A percentile compares a stretch with the other conserved stretches of the same genome.
phyloP scores from a whole-genome alignment of 352 stramenopile genomes.

The Phytophthora boehmeriae region DNA sequence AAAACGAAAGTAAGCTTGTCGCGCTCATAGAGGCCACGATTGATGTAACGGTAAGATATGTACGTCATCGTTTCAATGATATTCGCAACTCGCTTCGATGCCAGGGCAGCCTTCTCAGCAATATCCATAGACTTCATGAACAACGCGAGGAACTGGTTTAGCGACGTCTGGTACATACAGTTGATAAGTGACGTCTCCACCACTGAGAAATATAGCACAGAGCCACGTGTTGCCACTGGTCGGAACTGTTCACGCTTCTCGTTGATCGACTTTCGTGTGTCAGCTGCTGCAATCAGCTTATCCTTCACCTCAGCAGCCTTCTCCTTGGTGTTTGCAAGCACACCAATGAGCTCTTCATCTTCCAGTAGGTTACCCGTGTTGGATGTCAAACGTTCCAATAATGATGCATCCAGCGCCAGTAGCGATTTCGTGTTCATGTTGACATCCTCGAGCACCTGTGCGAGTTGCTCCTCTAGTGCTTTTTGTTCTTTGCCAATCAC shows the following conservation, averaged over 20 bases:
- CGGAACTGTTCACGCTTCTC: slow-evolving; percentile 99
- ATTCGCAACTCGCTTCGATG: slow-evolving; percentile 97
- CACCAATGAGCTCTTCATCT: slow-evolving; percentile 98
- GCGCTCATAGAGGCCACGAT: slow-evolving; percentile 97
- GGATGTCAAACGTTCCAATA: slow-evolving; percentile 96
- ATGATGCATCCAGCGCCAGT: slow-evolving; percentile 94
- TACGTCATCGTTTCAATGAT: slow-evolving; percentile 99
- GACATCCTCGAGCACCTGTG: slow-evolving; percentile 97
- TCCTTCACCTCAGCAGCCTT: slow-evolving; percentile 98
- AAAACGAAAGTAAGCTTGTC: slow-evolving; percentile 99
- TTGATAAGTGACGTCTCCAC: slow-evolving; percentile 98
- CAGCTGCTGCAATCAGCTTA: slow-evolving; percentile 96
- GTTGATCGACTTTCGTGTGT: slow-evolving; percentile 97
- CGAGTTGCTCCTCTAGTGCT: slow-evolving; percentile 98
- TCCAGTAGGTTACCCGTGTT: slow-evolving; percentile 98
- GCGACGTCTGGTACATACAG: slow-evolving; percentile 99
- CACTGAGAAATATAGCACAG: slow-evolving; percentile 98
- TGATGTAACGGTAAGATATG: slow-evolving; percentile 99
- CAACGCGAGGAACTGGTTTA: slow-evolving; percentile 97
- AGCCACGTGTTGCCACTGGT: slow-evolving; percentile 96
- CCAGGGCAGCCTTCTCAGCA: slow-evolving; percentile 96
- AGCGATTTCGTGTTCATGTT: slow-evolving; percentile 98
- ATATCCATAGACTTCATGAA: slow-evolving; percentile 99
- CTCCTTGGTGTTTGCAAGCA: slow-evolving; percentile 98
- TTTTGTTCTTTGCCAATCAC: slow-evolving; percentile 99